Base-by-base conservation (phyloP, 2,329 filamentous ascomycete species). In the Bipolaris oryzae region DNA sequence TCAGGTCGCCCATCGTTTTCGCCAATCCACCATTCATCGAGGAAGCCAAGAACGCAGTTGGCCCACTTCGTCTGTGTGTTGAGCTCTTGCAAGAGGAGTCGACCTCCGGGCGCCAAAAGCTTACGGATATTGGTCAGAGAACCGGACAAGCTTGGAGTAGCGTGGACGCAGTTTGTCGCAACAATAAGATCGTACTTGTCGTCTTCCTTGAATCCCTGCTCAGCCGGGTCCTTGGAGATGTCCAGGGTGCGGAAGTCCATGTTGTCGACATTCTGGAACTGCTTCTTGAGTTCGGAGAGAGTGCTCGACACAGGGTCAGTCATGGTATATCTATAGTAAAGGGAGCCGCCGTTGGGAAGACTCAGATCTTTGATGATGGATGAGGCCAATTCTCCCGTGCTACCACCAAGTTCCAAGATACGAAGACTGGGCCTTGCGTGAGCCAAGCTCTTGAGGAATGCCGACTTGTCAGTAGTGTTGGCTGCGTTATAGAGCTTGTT, bases 31-130 rank as follows among this genome's bases (percentile, higher is more conserved):
- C 77, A 79, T 2, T 68, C 74, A 4, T 71, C 65, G 4, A 79
- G 56, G 0, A 60, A 60, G 18, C 72, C 73, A 16, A 78, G 64
- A 16, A 76, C 54, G 39, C 18, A 55, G 3, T 53, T 53, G 5
- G 37, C 35, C 50, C 47, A 50, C 13, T 41, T 66, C 1, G 59
- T 28, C 5, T 16, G 57, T 11, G 67, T 48, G 4, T 67, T 72
- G 2, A 78, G 59, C 54, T 83, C 81, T 7, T 76, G 57, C 0
- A 82, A 37, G 3, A 83, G 33, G 0, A 84, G 63, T 21, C 77
- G 72, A 0, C 81, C 82, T 3, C 75, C 77, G 0, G 80, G 77
- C 13, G 34, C 15, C 1, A 69, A 50, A 3, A 69, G 51, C 16
- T 39, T 44, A 18, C 46, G 46, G 3, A 61, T 25, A 20, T 64